Base-by-base conservation (phyloP, 257 asterid species). In the Penstemon newberryi region DNA sequence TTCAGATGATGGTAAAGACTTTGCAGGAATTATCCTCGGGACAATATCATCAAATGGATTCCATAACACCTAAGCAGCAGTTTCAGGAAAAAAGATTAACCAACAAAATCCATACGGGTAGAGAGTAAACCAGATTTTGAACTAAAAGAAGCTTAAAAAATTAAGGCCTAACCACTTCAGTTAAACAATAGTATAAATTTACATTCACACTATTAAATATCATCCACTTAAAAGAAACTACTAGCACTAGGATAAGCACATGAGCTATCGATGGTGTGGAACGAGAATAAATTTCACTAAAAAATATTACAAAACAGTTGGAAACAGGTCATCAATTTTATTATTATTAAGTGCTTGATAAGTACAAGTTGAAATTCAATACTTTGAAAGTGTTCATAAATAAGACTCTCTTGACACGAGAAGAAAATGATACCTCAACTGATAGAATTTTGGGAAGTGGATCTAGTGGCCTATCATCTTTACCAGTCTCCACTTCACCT, bases 1-100 rank as follows among this genome's bases (percentile, higher is more conserved):
- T 66, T 81, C 90, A 49, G 87, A 72, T 64, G 82, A 57, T 47
- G 75, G 82, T 63, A 79, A 77, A 61, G 90, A 79, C 79, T 78
- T 84, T 42, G 79, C 58, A 43, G 81, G 37, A 63, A 60, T 73
- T 55, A 47, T 76, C 79, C 96, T 84, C 8, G 97, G 96, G 74
- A 87, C 80, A 74, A 94, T 87, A 84, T 94, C 99, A 56, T 94
- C 96, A 84, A 94, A 90, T 36, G 99, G 99, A 77, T 87, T 91
- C 99, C 97, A 94, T 67, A 94, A 74, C 65, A 94, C 96, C 99
- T 93, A 69, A 40, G 42, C 64, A 70, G 65, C 75, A 52, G 59
- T 54, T 52, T 63, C 25, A 63, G 58, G 60, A 69, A 76, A 18
- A 15, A 66, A 70, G 50, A 42, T 40, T 64, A 56, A 13, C 45